Conservation (phyloP, 331 rosid genomes). For the Arachis monticola region DNA sequence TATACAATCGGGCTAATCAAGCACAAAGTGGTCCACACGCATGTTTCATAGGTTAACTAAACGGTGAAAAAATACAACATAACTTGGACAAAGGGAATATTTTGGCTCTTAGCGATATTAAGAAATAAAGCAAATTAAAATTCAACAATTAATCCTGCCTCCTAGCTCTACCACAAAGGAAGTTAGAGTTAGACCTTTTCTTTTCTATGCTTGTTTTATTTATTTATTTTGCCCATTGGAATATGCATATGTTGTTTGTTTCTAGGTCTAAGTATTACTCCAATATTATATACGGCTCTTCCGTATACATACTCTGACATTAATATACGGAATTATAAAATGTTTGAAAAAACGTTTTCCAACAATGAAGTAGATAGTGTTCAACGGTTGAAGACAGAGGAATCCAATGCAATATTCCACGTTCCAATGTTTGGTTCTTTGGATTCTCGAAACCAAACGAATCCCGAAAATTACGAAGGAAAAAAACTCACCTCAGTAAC, state of each 20-base stretch:
- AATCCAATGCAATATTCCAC: slow-evolving; percentile 49
- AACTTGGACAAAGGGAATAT: not conserved
- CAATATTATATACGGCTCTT: slow-evolving; percentile 10
- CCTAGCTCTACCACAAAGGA: not conserved
- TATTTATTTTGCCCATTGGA: not conserved
- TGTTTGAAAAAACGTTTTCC: too few relatives aligned
- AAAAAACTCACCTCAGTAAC: slow-evolving; percentile 61
- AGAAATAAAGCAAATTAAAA: slow-evolving; percentile 5
- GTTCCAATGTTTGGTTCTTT: slow-evolving; percentile 21
- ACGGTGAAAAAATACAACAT: not conserved
- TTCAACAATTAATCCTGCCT: not conserved
- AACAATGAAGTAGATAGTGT: slow-evolving; percentile 13
- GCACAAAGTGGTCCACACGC: slow-evolving; percentile 38
- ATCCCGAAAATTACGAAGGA: slow-evolving; percentile 6
- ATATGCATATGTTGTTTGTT: not conserved
- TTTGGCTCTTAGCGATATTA: slow-evolving; percentile 30
- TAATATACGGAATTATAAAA: too few relatives aligned
- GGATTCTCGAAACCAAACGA: slow-evolving; percentile 32
- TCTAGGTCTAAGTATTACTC: not conserved
- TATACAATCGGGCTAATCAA: slow-evolving; percentile 23
- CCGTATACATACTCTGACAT: too few relatives aligned
- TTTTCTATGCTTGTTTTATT: not conserved
- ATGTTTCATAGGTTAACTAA: slow-evolving; percentile 22
- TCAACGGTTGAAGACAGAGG: slow-evolving; percentile 23
- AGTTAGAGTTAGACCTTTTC: not conserved